Percentiles rank a stretch among this genome's conserved stretches.
Evolutionary conservation across 805 yeast species (phyloP).

Genomic region (Lachancea mirantina): DNA sequence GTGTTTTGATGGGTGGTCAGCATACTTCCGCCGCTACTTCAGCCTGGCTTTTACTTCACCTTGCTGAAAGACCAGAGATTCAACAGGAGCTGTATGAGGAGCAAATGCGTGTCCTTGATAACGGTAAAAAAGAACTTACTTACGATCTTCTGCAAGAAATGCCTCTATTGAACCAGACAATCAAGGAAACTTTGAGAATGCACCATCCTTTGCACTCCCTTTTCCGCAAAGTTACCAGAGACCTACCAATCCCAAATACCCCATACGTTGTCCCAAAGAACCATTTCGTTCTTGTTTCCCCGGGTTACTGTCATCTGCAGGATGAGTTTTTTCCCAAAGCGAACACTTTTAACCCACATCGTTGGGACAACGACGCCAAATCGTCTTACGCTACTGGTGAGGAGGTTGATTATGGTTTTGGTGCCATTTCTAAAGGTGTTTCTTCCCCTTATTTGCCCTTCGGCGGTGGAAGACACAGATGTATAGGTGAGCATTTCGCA

Average conservation of each 20-base stretch:
- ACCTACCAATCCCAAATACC: slow-evolving; percentile 74
- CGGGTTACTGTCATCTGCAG: slow-evolving; percentile 80
- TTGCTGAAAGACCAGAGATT: slow-evolving; percentile 79
- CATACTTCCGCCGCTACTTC: slow-evolving; percentile 96
- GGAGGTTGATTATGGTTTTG: slow-evolving; percentile 88
- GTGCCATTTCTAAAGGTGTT: slow-evolving; percentile 93
- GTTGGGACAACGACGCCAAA: slow-evolving; percentile 60
- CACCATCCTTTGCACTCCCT: slow-evolving; percentile 96
- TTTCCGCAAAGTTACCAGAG: slow-evolving; percentile 80
- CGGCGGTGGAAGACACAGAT: slow-evolving; percentile 99
- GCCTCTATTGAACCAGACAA: slow-evolving; percentile 73
- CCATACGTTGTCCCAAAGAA: slow-evolving; percentile 79
- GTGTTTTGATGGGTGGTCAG: slow-evolving; percentile 98
- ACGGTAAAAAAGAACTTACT: slow-evolving; percentile 51
- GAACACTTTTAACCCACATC: slow-evolving; percentile 65
- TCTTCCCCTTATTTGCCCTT: slow-evolving; percentile 93
- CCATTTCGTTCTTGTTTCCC: slow-evolving; percentile 84
- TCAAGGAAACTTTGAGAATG: slow-evolving; percentile 90
- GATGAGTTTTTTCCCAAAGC: slow-evolving; percentile 78
- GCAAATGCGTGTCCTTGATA: slow-evolving; percentile 55
- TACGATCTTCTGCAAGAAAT: slow-evolving; percentile 79
- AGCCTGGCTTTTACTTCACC: slow-evolving; percentile 87
- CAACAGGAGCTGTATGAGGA: slow-evolving; percentile 78
- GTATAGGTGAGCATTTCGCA: slow-evolving; percentile 98
- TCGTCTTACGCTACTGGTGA: slow-evolving; percentile 30